Percentiles rank a stretch among this genome's conserved stretches.
phyloP scores from a whole-genome alignment of 202 grass and related monocot species.

The Setaria italica region DNA sequence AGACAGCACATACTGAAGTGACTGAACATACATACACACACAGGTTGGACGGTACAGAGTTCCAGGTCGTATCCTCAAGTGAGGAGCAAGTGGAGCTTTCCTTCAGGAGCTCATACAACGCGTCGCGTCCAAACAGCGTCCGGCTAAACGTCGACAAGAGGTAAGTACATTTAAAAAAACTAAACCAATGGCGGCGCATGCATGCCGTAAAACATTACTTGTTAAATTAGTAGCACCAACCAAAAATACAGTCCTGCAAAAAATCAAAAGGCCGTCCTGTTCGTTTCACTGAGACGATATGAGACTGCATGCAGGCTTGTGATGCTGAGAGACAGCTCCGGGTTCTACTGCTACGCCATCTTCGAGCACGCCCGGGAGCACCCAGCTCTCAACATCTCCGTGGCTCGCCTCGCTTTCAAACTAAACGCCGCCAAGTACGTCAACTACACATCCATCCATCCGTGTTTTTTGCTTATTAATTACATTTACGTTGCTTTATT shows the following conservation, averaged over 20 bases:
- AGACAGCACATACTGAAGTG: background rate
- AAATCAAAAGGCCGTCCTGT: background rate
- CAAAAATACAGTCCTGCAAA: background rate
- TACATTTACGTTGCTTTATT: background rate
- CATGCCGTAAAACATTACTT: background rate
- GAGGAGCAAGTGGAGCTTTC: slow-evolving; percentile 61
- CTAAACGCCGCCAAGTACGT: background rate
- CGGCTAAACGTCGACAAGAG: slow-evolving; percentile 55
- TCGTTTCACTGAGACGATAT: background rate
- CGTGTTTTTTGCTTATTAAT: background rate
- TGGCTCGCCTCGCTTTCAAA: slow-evolving; percentile 31
- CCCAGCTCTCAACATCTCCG: slow-evolving; percentile 1
- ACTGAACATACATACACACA: background rate
- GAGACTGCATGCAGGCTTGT: slow-evolving; percentile 44
- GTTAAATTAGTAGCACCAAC: background rate
- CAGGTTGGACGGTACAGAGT: slow-evolving; percentile 61
- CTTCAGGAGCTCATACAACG: slow-evolving; percentile 56
- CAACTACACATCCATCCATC: background rate
- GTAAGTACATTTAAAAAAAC: background rate
- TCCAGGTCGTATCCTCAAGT: slow-evolving; percentile 46
- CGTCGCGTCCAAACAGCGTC: slow-evolving; percentile 14
- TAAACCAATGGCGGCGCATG: background rate
- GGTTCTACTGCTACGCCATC: slow-evolving; percentile 75
- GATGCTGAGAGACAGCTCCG: slow-evolving; percentile 64
- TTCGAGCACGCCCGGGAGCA: slow-evolving; percentile 48